A percentile compares a stretch with the other conserved stretches of the same genome.
Evolutionary conservation across 768 basidiomycete genomes (phyloP).

Genomic region (Termitomyces bulborhizus): DNA sequence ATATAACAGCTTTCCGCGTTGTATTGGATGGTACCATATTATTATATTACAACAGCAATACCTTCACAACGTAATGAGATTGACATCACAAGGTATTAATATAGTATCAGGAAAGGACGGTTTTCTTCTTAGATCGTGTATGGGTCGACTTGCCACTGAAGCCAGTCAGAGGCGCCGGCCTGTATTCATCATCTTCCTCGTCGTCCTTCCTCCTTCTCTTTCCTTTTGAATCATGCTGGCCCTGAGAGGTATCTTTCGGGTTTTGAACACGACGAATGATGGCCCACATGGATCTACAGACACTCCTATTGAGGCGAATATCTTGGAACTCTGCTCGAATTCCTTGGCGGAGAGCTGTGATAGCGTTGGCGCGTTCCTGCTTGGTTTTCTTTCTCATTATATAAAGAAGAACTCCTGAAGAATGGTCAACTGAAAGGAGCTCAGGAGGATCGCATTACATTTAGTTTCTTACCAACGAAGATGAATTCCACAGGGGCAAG

Average conservation of each 20-base stretch:
- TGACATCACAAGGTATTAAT: neutral
- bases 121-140: constrained; percentile 34
- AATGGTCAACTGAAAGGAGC: neutral
- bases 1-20: neutral
- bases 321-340: constrained; percentile 56
- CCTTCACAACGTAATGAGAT: neutral
- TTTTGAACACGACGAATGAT: constrained; percentile 37
- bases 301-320: constrained; percentile 53
- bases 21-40: neutral
- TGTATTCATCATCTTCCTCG: constrained; percentile 40
- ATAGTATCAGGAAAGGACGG: constrained; percentile 3
- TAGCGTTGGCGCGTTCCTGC: constrained; percentile 45
- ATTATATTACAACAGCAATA: neutral
- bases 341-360: constrained; percentile 49
- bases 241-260: constrained; percentile 16
- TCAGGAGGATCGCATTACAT: neutral
- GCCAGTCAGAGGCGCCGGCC: constrained; percentile 35
- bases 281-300: constrained; percentile 53
- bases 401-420: constrained; percentile 60
- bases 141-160: constrained; percentile 28
- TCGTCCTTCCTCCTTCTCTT: constrained; percentile 26
- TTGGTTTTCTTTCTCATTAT: constrained; percentile 38
- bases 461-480: constrained; percentile 55
- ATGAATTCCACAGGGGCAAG: constrained; percentile 76
- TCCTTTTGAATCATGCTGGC: constrained; percentile 13